Evolutionary conservation across 1,284 basidiomycete genomes (phyloP).

Genomic region (Pseudomicrostroma phylloplanum): DNA sequence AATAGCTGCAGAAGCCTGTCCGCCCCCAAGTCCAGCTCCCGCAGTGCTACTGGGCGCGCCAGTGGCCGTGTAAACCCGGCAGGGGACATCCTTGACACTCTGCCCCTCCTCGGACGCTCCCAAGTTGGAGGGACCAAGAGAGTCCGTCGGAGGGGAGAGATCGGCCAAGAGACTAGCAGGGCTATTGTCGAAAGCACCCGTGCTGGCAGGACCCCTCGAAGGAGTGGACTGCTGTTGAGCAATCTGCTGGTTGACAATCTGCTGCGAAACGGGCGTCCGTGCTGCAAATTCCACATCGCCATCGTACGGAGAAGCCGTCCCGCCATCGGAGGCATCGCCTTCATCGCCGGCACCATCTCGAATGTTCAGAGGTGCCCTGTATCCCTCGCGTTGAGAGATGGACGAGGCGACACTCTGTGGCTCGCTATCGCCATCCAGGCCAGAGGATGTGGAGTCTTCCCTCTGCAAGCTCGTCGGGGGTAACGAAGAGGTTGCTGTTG

Average conservation of each 20-base stretch:
- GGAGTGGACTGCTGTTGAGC: too few species aligned
- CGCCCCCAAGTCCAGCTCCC: too few species aligned
- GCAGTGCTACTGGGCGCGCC: too few species aligned
- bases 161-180: too few species aligned
- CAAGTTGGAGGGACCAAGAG: too few species aligned
- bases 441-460: not conserved
- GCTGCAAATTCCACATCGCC: slow-evolving; percentile 44
- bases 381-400: not conserved
- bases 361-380: not conserved
- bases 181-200: too few species aligned
- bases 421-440: not conserved
- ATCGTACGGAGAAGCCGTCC: slow-evolving; percentile 27
- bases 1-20: too few species aligned
- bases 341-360: not conserved
- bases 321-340: not conserved
- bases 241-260: not conserved
- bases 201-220: too few species aligned
- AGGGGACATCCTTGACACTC: too few species aligned
- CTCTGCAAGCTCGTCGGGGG: not conserved
- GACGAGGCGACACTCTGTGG: not conserved
- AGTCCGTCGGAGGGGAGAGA: too few species aligned
- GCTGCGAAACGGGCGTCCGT: slow-evolving; percentile 20
- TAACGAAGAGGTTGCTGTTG: not conserved
- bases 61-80: too few species aligned
- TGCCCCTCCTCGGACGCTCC: too few species aligned